A percentile compares a stretch with the other conserved stretches of the same genome.
Evolutionary conservation across 805 yeast genomes (phyloP).

Genomic region (Starmera pachycereana): DNA sequence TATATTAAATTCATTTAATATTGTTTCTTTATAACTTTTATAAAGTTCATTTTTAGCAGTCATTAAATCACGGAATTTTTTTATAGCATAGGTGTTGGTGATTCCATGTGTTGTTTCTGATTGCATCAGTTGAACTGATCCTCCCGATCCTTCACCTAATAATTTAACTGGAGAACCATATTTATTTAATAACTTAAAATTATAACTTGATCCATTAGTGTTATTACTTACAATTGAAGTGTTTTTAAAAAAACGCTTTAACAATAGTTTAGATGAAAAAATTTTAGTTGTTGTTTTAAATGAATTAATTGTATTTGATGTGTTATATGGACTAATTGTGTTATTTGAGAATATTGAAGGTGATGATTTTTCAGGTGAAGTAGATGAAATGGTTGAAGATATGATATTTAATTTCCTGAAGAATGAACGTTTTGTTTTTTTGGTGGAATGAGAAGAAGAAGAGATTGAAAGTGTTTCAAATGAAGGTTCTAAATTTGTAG

Average conservation of each 20-base stretch:
- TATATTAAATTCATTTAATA: conserved; percentile 71
- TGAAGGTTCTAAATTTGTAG: neutral
- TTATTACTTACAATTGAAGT: too few species aligned
- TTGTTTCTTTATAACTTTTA: conserved; percentile 64
- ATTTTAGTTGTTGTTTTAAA: neutral
- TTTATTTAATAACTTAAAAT: conserved; percentile 39
- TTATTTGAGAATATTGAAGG: conserved; percentile 14
- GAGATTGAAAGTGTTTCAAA: neutral
- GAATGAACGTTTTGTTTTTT: neutral
- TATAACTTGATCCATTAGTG: conserved; percentile 1
- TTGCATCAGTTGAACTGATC: conserved; percentile 47
- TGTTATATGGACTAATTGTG: conserved; percentile 7
- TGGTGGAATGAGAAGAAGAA: neutral
- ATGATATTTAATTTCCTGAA: too few species aligned
- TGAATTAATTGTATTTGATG: neutral
- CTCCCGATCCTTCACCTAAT: conserved; percentile 91
- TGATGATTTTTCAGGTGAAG: conserved; percentile 17
- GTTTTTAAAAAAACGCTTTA: conserved; percentile 43
- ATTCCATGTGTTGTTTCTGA: too few species aligned
- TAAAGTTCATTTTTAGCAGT: conserved; percentile 52
- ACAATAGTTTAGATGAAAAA: conserved; percentile 9
- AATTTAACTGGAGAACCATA: conserved; percentile 69
- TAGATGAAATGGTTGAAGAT: too few species aligned
- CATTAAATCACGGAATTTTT: conserved; percentile 54
- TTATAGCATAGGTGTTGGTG: conserved; percentile 57